Evolutionary conservation across 2,329 filamentous ascomycete species (phyloP), one percentile per base, ranked within the genome.

Genomic region (Aspergillus japonicus): DNA sequence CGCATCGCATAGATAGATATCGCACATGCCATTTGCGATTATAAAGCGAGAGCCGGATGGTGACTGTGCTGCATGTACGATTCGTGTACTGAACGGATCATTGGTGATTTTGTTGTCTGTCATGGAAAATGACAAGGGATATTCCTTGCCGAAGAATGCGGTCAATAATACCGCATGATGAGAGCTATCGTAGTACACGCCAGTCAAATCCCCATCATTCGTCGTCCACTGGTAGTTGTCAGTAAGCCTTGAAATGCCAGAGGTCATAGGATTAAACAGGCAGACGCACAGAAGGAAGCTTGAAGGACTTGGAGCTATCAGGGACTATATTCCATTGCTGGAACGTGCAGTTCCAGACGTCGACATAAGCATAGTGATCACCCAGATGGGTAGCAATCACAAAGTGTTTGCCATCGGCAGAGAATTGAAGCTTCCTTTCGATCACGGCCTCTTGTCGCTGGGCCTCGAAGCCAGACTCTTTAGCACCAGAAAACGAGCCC

Each of bases 1-100:
- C 55, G 70, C 70, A 48, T 75, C 69, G 52, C 73, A 74, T 50
- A 75, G 62, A 33, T 73, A 69, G n/a, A 75, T 69, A 47, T 76
- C 71, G 5, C 68, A 71, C 68, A 71, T 72, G n/a, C 71, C 68
- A 55, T 75, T 76, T 44, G 69, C 68, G 39, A 71, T 64, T 8
- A 68, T 62, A 44, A 73, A 72, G 7, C 66, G 66, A 5, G 64
- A 58, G 8, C 71, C 72, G 3, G 71, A 73, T 3, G 72, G 71
- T 4, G 73, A 75, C 57, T 75, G 73, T 12, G 73, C 71, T 8
- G 71, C 72, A 48, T 73, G 68, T 5, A 75, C 64, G 21, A 75
- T 68, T 47, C 70, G 71, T 0, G 71, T 71, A 55, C 68, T 71
- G 14, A 68, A 69, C 7, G 67, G 67, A 56, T 72, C 68, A 60